phyloP scores from a whole-genome alignment of 345 rosid genomes.

The Rhizophora apiculata region DNA sequence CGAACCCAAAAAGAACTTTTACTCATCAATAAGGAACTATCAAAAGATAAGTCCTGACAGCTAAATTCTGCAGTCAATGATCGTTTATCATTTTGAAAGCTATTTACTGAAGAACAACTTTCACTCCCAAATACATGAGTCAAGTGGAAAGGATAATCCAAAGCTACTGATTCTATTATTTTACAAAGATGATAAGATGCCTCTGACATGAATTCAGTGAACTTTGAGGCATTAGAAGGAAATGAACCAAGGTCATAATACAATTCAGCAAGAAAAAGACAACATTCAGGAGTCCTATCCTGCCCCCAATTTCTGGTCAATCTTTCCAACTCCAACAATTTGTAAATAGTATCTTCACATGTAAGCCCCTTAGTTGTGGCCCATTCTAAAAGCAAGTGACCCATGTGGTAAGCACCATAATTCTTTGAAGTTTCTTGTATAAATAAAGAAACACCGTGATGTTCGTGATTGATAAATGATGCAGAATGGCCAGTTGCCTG shows the following conservation, averaged over 20 bases:
- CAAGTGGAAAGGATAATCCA: constrained; percentile 46
- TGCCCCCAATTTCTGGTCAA: constrained; percentile 78
- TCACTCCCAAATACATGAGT: constrained; percentile 29
- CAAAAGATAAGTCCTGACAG: constrained; percentile 27
- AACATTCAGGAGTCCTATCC: constrained; percentile 80
- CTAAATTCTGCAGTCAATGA: constrained; percentile 18
- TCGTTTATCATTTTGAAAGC: constrained; percentile 35
- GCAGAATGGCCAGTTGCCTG: constrained; percentile 33
- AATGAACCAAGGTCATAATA: constrained; percentile 66
- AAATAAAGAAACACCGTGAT: constrained; percentile 47
- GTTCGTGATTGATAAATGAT: constrained; percentile 45
- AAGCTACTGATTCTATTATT: constrained; percentile 82
- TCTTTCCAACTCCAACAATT: constrained; percentile 78
- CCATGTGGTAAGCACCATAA: constrained; percentile 81
- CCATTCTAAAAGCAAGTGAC: constrained; percentile 83
- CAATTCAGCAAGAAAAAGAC: constrained; percentile 89
- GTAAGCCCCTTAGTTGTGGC: constrained; percentile 43
- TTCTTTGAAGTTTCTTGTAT: constrained; percentile 64
- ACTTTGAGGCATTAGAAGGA: constrained; percentile 46
- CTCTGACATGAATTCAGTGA: constrained; percentile 57
- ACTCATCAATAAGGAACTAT: constrained; percentile 29
- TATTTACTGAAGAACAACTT: constrained; percentile 32
- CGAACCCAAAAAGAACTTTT: constrained; percentile 76
- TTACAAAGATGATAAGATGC: constrained; percentile 85
- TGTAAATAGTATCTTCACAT: constrained; percentile 49